phyloP scores from a whole-genome alignment of 208 protist species.

The Acanthamoeba sp. region DNA sequence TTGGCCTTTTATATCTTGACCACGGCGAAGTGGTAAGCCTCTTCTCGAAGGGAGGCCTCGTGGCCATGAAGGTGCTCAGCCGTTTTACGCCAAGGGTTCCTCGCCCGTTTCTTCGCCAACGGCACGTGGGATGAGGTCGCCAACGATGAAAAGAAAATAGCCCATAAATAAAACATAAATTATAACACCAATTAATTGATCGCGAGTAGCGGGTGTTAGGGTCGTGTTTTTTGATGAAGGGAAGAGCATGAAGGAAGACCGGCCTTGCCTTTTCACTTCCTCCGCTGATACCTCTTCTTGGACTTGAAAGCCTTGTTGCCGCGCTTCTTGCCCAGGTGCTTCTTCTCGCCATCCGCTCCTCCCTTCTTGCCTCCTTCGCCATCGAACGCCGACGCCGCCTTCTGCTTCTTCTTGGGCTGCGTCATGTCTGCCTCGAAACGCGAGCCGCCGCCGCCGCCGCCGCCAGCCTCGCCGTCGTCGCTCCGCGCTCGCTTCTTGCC shows the following conservation, averaged over 20 bases:
- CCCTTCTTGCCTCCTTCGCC: neutral
- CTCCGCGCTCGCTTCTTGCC: neutral
- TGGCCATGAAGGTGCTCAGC: no score
- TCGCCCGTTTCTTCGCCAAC: no score
- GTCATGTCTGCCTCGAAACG: neutral
- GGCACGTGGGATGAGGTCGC: no score
- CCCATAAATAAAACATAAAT: no score
- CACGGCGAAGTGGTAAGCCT: no score
- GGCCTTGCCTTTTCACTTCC: neutral
- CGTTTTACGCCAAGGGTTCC: no score
- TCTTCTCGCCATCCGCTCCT: neutral
- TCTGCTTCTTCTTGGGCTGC: constrained; percentile 5
- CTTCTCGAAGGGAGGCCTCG: no score
- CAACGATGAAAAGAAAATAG: no score
- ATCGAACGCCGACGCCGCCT: neutral
- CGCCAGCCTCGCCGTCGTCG: constrained; percentile 1
- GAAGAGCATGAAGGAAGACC: neutral
- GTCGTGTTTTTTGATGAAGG: neutral
- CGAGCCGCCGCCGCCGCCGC: neutral
- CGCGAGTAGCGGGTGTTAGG: no score
- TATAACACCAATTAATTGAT: no score
- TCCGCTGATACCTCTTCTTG: constrained; percentile 34
- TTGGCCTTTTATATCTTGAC: no score
- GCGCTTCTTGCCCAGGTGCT: constrained; percentile 14
- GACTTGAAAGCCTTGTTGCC: constrained; percentile 17